Evolutionary conservation across 306 rosid species (phyloP), one percentile per base, ranked within the genome.

Genomic region (Vachellia pachyceras): DNA sequence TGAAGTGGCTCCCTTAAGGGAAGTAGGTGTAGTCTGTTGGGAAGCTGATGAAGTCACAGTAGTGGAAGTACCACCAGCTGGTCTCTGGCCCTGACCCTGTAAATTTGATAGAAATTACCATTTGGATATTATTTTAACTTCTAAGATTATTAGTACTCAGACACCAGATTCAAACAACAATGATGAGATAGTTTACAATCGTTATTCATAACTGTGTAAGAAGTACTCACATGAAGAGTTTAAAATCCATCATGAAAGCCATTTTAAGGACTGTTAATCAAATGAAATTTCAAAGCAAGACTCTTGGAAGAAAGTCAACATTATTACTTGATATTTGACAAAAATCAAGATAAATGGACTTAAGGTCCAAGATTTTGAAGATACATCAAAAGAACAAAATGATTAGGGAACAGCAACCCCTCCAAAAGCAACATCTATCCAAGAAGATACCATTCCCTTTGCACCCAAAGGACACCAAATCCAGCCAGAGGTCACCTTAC

Each of bases 1-100:
- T 80, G 93, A 77, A 57, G 84, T 78, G 67, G 83, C 89, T 66
- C 92, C 97, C 84, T 78, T 87, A 57, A 88, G 86, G 79, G 93
- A 89, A 68, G 88, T 70, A 80, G 97, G 81, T 35, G 90, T 88
- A 82, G 90, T 88, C 50, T 89, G 96, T 66, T 82, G 94, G 40
- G 92, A 85, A 72, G 97, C 88, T 17, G 97, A 85, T 54, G 97
- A 75, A 80, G 94, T 84, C 77, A 84, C 89, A 66, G 37, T 87
- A 7, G 87, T 45, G 80, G 99, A 81, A 84, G 72, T 79, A 67
- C 91, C 91, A 81, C 82, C 94, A 77, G 87, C 80, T 54, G 87
- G 93, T 83, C 85, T 91, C 57, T n/a, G n/a, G n/a, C n/a, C n/a
- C n/a, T 84, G 85, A 72, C 87, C 96, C 99, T 95, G 89, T 79